phyloP scores from a whole-genome alignment of 495 filamentous ascomycete species.

The Talaromyces adpressus region DNA sequence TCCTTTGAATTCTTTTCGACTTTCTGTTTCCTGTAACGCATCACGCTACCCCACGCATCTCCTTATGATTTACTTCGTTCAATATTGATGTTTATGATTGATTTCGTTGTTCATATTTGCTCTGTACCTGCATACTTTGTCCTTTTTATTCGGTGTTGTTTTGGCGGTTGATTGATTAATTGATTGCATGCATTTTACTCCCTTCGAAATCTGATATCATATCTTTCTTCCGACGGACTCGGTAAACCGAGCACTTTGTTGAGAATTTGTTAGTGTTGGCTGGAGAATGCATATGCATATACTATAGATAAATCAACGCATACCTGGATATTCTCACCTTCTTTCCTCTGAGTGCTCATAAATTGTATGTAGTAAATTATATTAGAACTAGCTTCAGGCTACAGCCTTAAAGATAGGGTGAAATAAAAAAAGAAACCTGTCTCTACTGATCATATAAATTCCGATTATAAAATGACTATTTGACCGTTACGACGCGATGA shows the following conservation, averaged over 20 bases:
- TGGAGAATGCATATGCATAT: not conserved
- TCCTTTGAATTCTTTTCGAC: not conserved
- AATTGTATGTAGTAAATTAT: no score
- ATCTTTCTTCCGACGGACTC: not conserved
- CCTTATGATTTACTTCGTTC: not conserved
- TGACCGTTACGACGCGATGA: no score
- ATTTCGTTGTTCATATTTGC: not conserved
- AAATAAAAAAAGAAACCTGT: no score
- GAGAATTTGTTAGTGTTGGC: no score
- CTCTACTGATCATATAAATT: no score
- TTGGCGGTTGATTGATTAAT: constrained; percentile 6
- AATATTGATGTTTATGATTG: not conserved
- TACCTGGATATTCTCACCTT: not conserved
- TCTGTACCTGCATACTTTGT: not conserved
- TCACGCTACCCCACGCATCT: not conserved
- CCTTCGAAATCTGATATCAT: not conserved
- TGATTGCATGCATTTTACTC: constrained; percentile 7
- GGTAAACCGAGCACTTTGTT: not conserved
- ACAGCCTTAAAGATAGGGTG: no score
- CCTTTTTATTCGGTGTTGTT: constrained; percentile 5
- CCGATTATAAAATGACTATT: no score
- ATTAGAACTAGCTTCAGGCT: no score
- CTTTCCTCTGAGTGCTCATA: no score
- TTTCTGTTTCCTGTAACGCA: not conserved
- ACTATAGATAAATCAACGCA: not conserved